A percentile compares a stretch with the other conserved stretches of the same genome.
These are phyloP conservation scores for Hermanozyma aechmeae DNA, from an alignment of 805 yeast species.

Conservation along the genomic window DNA sequence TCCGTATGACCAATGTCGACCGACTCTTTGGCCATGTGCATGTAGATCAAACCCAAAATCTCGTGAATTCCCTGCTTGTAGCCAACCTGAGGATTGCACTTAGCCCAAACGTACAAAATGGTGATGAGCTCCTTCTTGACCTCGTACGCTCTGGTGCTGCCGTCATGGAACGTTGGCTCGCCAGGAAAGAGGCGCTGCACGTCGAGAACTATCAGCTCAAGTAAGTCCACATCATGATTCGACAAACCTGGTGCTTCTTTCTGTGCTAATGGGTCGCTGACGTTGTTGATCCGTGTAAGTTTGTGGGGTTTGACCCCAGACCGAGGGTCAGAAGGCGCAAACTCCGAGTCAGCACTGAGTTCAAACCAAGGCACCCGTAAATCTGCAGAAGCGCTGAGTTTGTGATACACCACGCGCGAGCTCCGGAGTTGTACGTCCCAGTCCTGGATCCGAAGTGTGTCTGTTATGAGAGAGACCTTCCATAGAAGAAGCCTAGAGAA, in stretches of 20 bases:
- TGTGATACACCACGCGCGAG: constrained; percentile 25
- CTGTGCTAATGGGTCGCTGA: constrained; percentile 11
- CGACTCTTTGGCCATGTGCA: constrained; percentile 29
- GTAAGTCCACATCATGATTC: constrained; percentile 31
- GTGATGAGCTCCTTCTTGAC: constrained; percentile 27
- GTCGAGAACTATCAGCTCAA: constrained; percentile 38
- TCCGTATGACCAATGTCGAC: constrained; percentile 8
- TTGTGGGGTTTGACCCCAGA: neutral
- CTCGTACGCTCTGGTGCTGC: constrained; percentile 7
- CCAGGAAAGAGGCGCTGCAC: constrained; percentile 47
- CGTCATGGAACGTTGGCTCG: constrained; percentile 19
- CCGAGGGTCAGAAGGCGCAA: constrained; percentile 8
- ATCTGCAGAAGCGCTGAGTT: constrained; percentile 18
- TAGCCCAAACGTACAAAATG: constrained; percentile 40
- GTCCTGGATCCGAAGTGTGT: constrained; percentile 21
- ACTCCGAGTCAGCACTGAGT: constrained; percentile 20
- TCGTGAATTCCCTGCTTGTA: constrained; percentile 48
- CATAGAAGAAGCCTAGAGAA: constrained; percentile 27
- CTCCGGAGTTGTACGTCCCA: constrained; percentile 23
- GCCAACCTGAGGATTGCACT: constrained; percentile 37
- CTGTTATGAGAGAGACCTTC: constrained; percentile 29
- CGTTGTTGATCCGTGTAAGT: constrained; percentile 12
- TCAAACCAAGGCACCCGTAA: constrained; percentile 30
- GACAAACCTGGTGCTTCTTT: too few species aligned
- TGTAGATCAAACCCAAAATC: constrained; percentile 38